Evolutionary conservation across 441 rosid genomes (phyloP), one percentile per base, ranked within the genome.

Genomic region (Omphalea diandra): DNA sequence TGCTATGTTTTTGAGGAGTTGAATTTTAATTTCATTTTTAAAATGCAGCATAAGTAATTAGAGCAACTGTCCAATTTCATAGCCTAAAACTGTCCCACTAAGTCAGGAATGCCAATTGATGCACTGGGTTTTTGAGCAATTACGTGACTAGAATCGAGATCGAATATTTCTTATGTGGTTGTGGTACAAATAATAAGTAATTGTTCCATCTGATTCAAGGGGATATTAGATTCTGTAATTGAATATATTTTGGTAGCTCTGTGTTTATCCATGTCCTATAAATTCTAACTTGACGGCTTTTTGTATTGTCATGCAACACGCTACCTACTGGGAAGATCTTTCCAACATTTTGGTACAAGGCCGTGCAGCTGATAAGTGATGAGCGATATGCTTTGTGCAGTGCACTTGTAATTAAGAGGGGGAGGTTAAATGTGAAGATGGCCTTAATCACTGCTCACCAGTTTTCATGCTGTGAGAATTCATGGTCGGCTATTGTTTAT

Each of bases 41-140:
- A 9, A 31, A 26, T 65, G 59, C 71, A 73, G 71, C 66, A 24
- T 35, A 57, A 57, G 36, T 38, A 33, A 50, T 33, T 38, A 32
- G 74, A 61, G 62, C 61, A 56, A 36, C 67, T 61, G 41, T 38
- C 6, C 31, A 27, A 36, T 50, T 47, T 49, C 5, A 36, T 35
- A 10, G 12, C 4, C 11, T 18, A 8, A 33, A 49, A 22, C 65
- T 35, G 49, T 38, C 1, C 43, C 18, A 4, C 36, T 8, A 43
- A 18, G 22, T 43, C 14, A 18, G 18, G 38, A 33, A 60, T 36
- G n/a, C 36, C 20, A 7, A 43, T 44, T 35, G 46, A 49, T 35
- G 17, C 73, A 3, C 35, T 44, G 31, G 46, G 29, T 24, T 20
- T 59, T 10, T 32, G 56, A 60, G 66, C 49, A 52, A 50, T 59